A percentile compares a stretch with the other conserved stretches of the same genome.
Evolutionary conservation across 805 yeast species (phyloP).

Genomic region (Yamadazyma scolyti): DNA sequence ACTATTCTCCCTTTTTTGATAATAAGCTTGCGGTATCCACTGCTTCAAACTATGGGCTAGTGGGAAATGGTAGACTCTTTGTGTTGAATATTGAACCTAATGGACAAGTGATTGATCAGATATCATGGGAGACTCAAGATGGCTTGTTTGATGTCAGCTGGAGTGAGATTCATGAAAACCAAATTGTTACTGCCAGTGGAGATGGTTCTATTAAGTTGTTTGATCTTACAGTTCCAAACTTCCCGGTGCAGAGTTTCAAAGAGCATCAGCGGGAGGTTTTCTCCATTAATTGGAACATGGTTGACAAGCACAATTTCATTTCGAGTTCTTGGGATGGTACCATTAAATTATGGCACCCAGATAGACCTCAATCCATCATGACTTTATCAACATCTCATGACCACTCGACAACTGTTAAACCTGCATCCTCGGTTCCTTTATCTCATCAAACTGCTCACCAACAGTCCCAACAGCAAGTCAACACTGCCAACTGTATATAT

Average conservation of each 20-base stretch:
- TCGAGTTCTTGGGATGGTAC: slow-evolving; percentile 93
- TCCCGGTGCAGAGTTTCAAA: slow-evolving; percentile 68
- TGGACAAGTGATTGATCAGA: slow-evolving; percentile 57
- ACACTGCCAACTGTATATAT: slow-evolving; percentile 63
- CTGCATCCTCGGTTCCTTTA: slow-evolving; percentile 24
- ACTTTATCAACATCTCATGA: slow-evolving; percentile 43
- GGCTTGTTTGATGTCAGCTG: slow-evolving; percentile 85
- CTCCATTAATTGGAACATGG: slow-evolving; percentile 68
- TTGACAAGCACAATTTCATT: slow-evolving; percentile 64
- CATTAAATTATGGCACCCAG: slow-evolving; percentile 74
- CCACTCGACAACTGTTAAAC: slow-evolving; percentile 21
- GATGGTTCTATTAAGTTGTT: slow-evolving; percentile 86
- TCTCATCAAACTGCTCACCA: slow-evolving; percentile 36
- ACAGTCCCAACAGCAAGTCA: slow-evolving; percentile 22
- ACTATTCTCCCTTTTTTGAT: slow-evolving; percentile 90
- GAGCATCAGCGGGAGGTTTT: slow-evolving; percentile 81
- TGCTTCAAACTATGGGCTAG: slow-evolving; percentile 89
- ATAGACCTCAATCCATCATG: slow-evolving; percentile 49
- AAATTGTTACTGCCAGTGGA: slow-evolving; percentile 77
- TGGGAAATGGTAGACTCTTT: slow-evolving; percentile 85
- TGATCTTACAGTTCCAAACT: slow-evolving; percentile 63
- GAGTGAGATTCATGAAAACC: slow-evolving; percentile 91
- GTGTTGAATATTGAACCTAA: slow-evolving; percentile 63
- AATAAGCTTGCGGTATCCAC: slow-evolving; percentile 86
- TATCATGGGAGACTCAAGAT: slow-evolving; percentile 84